Base-by-base conservation (phyloP, 2,329 filamentous ascomycete species). In the Pseudocercospora eumusae region DNA sequence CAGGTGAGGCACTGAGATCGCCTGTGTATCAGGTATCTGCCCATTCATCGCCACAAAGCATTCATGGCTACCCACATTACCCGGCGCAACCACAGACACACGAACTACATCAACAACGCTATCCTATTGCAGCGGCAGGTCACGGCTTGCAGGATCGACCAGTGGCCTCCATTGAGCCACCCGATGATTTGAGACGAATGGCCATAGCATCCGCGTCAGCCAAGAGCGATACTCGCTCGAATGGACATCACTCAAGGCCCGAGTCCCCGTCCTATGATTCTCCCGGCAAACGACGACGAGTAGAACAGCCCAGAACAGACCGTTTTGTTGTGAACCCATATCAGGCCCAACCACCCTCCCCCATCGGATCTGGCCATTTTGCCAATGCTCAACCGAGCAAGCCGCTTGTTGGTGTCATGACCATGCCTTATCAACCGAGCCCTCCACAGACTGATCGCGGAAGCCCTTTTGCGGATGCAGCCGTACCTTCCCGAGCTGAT, bases 121-220 rank as follows among this genome's bases (percentile, higher is more conserved):
- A 56, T 40, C 27, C 58, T 28, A 36, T 60, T 10, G 13, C 36
- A 7, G 56, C 61, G 56, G 50, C 47, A 44, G 44, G 18, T 31
- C 47, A 57, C 42, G 36, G 57, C 18, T 52, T 50, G 10, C 61
- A 66, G 15, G 67, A 70, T 36, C 60, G 66, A 15, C 66, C 67
- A 15, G 53, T 70, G 18, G 64, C 64, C 23, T 70, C 68, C 2
- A 70, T 70, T 42, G 68, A 70, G 33, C 60, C 64, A 20, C 64
- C 64, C 15, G 68, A 69, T 27, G 52, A 65, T 21, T 42, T 63
- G 2, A 59, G 65, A 45, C 56, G 65, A 52, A 61, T 56, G 31
- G 65, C 61, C 20, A 59, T 63, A 33, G 57, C 61, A 13, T 64
- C 65, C 33, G 57, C 60, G 10, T 57, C 57, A 15, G 56, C 59